phyloP scores from a whole-genome alignment of 1,139 yeast species.

The Pichia sp. region DNA sequence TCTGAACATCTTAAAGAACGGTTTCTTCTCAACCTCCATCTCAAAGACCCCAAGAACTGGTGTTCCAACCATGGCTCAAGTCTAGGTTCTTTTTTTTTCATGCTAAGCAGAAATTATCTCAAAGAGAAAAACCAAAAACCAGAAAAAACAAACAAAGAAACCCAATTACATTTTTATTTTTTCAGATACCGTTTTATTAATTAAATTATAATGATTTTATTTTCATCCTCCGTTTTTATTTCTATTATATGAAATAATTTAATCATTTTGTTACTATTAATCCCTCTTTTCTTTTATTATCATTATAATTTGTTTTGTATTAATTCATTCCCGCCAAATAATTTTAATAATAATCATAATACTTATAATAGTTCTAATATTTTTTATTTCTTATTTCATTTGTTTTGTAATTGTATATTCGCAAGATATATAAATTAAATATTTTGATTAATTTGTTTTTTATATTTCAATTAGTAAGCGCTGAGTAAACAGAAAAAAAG shows the following conservation, averaged over 20 bases:
- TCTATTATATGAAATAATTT: neutral
- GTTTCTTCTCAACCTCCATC: constrained; percentile 58
- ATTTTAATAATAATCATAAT: neutral
- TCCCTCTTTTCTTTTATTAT: neutral
- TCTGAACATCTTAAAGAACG: constrained; percentile 55
- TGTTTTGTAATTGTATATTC: constrained; percentile 1
- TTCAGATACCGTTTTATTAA: neutral
- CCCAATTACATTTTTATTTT: neutral
- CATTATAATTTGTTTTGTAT: neutral
- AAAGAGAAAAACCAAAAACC: neutral
- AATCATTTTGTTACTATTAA: neutral
- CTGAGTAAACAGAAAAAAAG: neutral
- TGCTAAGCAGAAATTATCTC: neutral
- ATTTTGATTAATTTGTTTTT: too few relatives aligned
- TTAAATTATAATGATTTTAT: neutral
- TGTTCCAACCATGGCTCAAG: constrained; percentile 85
- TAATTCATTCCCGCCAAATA: too few relatives aligned
- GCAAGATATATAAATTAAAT: too few relatives aligned
- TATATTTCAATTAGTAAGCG: neutral
- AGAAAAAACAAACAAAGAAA: neutral
- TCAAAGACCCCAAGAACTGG: constrained; percentile 58
- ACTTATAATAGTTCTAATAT: neutral
- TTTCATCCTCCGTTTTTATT: too few relatives aligned
- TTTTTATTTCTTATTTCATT: neutral
- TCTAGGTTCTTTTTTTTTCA: constrained; percentile 35